phyloP scores from a whole-genome alignment of 169 alveolate genomes.

The Plasmodium ovale region DNA sequence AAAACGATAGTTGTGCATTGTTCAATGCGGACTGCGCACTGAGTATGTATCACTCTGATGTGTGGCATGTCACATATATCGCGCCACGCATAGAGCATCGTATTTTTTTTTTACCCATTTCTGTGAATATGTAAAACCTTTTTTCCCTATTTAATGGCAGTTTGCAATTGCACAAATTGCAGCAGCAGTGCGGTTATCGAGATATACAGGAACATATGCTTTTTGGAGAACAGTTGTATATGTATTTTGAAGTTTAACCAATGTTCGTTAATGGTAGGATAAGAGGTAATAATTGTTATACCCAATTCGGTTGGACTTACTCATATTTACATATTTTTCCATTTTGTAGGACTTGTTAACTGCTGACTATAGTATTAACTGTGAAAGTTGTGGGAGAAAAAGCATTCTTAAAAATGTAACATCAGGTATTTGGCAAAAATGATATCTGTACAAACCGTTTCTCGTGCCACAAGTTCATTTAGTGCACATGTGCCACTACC shows the following conservation, averaged over 20 bases:
- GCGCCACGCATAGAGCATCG: too few species aligned
- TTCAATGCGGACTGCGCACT: too few species aligned
- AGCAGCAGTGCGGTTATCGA: constrained; percentile 41
- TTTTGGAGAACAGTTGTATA: constrained; percentile 55
- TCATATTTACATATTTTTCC: neutral
- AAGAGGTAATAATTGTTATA: constrained; percentile 5
- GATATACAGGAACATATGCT: constrained; percentile 61
- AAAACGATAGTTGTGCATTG: too few species aligned
- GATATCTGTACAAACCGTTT: neutral
- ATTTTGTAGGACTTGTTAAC: constrained; percentile 36
- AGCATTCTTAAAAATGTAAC: constrained; percentile 48
- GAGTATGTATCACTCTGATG: too few species aligned
- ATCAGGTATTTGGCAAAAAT: constrained; percentile 21
- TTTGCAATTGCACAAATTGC: constrained; percentile 50
- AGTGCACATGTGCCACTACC: neutral
- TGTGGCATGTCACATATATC: too few species aligned
- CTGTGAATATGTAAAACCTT: neutral
- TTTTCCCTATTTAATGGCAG: constrained; percentile 8
- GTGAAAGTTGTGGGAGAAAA: constrained; percentile 70
- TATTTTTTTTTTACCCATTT: neutral
- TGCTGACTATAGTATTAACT: constrained; percentile 45
- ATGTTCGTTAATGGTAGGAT: constrained; percentile 61
- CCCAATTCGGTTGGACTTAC: neutral
- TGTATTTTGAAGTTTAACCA: constrained; percentile 65
- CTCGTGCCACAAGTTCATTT: neutral